Base-by-base conservation (phyloP, 768 basidiomycete species). In the Lactifluus subvellereus region DNA sequence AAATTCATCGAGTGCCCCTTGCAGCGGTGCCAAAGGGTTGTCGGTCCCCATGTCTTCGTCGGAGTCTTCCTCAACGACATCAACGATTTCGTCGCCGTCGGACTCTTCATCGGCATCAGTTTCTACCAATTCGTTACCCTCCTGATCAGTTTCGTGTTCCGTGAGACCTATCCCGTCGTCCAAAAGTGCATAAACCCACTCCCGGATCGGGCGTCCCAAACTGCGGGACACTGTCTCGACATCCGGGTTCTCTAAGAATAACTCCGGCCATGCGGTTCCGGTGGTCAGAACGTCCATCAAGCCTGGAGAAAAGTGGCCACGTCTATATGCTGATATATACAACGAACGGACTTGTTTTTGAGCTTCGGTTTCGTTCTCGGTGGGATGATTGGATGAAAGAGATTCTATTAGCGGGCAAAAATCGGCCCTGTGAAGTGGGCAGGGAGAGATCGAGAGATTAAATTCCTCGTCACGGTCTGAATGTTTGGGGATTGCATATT, bases 191-290 rank as follows among this genome's bases (percentile, higher is more conserved):
- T 89, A 88, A 35, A 80, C 74, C 86, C 86, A 89, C 55, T 75
- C 71, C 16, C 87, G 80, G 53, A 91, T 78, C 1, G 83, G 82
- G 35, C 84, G 74, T 5, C 85, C 84, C 13, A 91, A 80, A 58
- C 80, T 85, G 60, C 82, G 74, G 20, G 82, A 76, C 11, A 87
- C 85, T 0, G 83, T 83, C 71, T 90, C 88, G 35, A 80, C 55
- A 71, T 93, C 90, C 0, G 91, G 91, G 66, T 85, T 81, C 64
- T 93, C 91, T 20, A 93, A 79, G 71, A 89, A 91, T n/a, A 85
- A 70, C 38, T 78, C 76, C 5, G 87, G 84, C 88, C 88, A 92
- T 61, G 77, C 84, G 1, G 88, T 84, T 18, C 80, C 82, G 0
- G 86, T 84, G 60, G 74, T 82, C 57, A 91, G 71, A 5, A 80